Conservation (phyloP, 169 alveolate species). For the Besnoitia besnoiti region DNA sequence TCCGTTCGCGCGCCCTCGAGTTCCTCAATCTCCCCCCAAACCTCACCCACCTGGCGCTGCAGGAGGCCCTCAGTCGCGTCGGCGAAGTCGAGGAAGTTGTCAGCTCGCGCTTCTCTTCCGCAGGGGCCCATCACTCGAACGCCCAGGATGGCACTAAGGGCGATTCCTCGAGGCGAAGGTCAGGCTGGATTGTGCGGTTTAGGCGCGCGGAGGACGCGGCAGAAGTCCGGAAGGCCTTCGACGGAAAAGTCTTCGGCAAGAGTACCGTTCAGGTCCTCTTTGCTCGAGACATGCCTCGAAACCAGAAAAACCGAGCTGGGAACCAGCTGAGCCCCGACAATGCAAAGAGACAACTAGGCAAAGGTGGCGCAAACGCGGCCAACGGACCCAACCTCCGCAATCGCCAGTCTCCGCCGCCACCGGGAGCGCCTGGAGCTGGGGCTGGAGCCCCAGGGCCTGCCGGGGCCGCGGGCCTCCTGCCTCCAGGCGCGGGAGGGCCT, state of each 20-base stretch:
- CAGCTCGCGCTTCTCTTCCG: not conserved
- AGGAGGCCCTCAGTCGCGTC: not conserved
- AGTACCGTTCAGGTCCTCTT: not conserved
- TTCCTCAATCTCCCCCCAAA: constrained; percentile 28
- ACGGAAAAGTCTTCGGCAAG: constrained; percentile 5
- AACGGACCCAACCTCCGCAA: not conserved
- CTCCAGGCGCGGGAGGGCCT: not conserved
- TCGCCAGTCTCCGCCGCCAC: not conserved
- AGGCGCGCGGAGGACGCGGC: not conserved
- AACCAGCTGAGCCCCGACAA: not conserved
- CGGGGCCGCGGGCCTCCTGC: not conserved
- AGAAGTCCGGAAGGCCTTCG: not conserved
- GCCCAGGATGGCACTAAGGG: not conserved
- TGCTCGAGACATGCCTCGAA: not conserved
- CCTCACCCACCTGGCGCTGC: not conserved
- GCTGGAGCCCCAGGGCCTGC: not conserved
- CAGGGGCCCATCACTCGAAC: not conserved
- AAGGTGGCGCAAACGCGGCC: not conserved
- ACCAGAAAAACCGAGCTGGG: not conserved
- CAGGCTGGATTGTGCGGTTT: not conserved
- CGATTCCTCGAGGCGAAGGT: not conserved
- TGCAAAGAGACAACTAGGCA: not conserved
- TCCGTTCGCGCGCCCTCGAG: not conserved
- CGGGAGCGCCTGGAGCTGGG: not conserved
- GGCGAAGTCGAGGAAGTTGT: not conserved